These are phyloP conservation scores for Nannochloropsis salina DNA, from an alignment of 108 stramenopile genomes.

Conservation along the genomic window DNA sequence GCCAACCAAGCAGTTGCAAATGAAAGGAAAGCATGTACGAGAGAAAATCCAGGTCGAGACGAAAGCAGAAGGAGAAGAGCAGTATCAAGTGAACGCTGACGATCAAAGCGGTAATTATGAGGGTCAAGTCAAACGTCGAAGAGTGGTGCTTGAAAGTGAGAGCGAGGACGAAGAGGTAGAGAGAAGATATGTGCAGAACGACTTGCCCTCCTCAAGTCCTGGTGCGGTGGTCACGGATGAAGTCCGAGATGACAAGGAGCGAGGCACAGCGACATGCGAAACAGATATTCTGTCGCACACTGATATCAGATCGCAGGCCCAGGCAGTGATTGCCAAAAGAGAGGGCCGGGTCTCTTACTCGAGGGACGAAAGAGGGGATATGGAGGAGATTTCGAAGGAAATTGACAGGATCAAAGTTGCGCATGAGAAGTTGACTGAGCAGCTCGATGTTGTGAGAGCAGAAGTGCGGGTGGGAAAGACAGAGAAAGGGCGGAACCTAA, in stretches of 20 bases:
- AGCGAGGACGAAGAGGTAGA: background rate
- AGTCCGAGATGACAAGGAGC: too few relatives aligned
- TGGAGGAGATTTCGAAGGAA: background rate
- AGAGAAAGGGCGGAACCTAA: background rate
- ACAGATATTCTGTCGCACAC: too few relatives aligned
- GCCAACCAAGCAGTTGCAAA: background rate
- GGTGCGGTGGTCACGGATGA: too few relatives aligned
- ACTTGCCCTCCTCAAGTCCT: too few relatives aligned
- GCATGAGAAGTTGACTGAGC: background rate
- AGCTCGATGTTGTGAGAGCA: background rate
- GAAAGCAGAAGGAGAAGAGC: background rate
- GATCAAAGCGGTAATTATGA: background rate
- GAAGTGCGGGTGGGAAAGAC: background rate
- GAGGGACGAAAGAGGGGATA: too few relatives aligned
- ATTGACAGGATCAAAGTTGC: background rate
- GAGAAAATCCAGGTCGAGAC: background rate
- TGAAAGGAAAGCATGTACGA: background rate
- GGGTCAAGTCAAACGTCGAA: slow-evolving; percentile 12
- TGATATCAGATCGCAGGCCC: too few relatives aligned
- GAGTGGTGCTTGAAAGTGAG: background rate
- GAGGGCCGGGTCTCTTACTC: too few relatives aligned
- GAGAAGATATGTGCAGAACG: background rate
- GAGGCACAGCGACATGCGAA: too few relatives aligned
- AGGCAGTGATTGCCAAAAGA: too few relatives aligned
- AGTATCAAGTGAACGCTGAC: background rate